These are phyloP conservation scores for Talaromyces marneffei DNA, from an alignment of 2,329 filamentous ascomycete species.

Conservation along the genomic window DNA sequence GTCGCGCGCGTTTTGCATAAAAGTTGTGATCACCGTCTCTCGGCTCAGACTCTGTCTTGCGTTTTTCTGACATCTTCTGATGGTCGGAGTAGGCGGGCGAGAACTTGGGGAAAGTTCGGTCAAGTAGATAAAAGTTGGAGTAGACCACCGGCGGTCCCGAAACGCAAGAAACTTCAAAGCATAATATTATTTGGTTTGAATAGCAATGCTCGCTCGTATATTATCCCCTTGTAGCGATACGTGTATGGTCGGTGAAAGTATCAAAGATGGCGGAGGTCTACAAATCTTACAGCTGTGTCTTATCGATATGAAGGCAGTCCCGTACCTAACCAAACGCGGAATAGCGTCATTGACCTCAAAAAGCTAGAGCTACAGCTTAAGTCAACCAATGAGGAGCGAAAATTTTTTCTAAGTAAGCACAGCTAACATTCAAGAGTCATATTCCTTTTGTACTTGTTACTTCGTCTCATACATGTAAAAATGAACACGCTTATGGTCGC, in stretches of 20 bases:
- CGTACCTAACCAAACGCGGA: constrained; percentile 8
- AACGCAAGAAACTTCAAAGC: not conserved
- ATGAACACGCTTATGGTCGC: constrained; percentile 29
- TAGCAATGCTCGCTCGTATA: too few species aligned
- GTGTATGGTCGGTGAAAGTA: not conserved
- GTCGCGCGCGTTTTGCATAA: constrained; percentile 28
- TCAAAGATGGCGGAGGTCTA: not conserved
- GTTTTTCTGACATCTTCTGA: constrained; percentile 29
- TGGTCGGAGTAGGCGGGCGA: not conserved
- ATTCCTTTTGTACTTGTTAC: not conserved
- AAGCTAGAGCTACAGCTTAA: not conserved
- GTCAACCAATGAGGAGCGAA: not conserved
- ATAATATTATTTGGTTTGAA: not conserved
- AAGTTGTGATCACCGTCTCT: constrained; percentile 14
- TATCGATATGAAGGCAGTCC: constrained; percentile 1
- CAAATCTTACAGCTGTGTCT: not conserved
- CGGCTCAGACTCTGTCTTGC: constrained; percentile 23
- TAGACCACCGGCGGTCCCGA: not conserved
- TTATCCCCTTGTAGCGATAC: not conserved
- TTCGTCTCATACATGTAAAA: not conserved
- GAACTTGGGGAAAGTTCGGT: not conserved
- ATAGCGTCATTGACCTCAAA: not conserved
- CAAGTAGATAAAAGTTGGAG: not conserved
- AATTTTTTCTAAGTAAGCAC: not conserved
- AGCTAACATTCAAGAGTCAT: not conserved